Conservation (phyloP, 2,329 filamentous ascomycete species). For the Arthroderma sp. region DNA sequence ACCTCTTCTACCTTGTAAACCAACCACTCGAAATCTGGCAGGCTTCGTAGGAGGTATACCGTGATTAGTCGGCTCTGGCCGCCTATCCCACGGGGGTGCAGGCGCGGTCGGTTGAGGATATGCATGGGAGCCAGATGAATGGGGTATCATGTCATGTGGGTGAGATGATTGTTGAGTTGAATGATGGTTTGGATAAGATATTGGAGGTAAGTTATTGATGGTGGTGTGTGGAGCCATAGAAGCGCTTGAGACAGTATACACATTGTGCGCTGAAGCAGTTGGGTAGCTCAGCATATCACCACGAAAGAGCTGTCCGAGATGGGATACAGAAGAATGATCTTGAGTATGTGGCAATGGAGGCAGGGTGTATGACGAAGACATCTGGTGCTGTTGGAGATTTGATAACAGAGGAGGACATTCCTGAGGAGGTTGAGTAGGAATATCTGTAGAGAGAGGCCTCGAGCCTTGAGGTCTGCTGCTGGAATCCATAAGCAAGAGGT, state of each 20-base stretch:
- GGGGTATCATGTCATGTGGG: slow-evolving; percentile 47
- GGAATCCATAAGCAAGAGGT: slow-evolving; percentile 29
- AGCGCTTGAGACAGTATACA: slow-evolving; percentile 29
- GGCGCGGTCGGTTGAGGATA: slow-evolving; percentile 67
- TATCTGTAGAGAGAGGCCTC: slow-evolving; percentile 31
- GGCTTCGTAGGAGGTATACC: slow-evolving; percentile 28
- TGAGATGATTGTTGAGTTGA: slow-evolving; percentile 28
- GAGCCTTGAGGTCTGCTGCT: slow-evolving; percentile 31
- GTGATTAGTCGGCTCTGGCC: slow-evolving; percentile 33
- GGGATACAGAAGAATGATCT: slow-evolving; percentile 29
- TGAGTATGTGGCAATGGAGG: slow-evolving; percentile 35
- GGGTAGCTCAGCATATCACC: slow-evolving; percentile 32
- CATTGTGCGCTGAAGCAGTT: slow-evolving; percentile 26
- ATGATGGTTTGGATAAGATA: slow-evolving; percentile 29
- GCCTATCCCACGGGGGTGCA: slow-evolving; percentile 43
- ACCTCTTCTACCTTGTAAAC: slow-evolving; percentile 79
- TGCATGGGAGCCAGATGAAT: slow-evolving; percentile 51
- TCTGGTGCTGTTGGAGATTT: slow-evolving; percentile 34
- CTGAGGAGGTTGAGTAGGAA: slow-evolving; percentile 29
- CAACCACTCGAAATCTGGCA: slow-evolving; percentile 69
- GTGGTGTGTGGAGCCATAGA: slow-evolving; percentile 31
- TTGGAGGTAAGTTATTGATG: slow-evolving; percentile 29
- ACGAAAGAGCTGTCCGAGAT: slow-evolving; percentile 29
- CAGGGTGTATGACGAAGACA: slow-evolving; percentile 34
- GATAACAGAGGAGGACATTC: slow-evolving; percentile 27